These are phyloP conservation scores for Candida koratica DNA, from an alignment of 805 yeast species.

Conservation along the genomic window DNA sequence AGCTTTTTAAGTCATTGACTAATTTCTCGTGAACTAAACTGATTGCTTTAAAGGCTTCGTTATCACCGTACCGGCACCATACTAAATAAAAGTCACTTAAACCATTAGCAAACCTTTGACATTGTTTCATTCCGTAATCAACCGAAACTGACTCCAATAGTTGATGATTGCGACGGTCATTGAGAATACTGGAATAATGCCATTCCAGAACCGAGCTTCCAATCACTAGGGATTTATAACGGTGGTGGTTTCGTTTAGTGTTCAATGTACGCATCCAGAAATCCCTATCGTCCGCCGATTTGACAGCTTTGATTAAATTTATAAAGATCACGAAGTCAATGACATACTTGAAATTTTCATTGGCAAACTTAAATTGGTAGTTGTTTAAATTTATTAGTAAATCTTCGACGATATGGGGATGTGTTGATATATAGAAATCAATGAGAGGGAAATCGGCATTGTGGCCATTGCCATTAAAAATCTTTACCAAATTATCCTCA, in stretches of 20 bases:
- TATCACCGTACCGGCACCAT: neutral
- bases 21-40: constrained; percentile 11
- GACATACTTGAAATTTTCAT: constrained; percentile 24
- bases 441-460: constrained; percentile 8
- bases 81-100: constrained; percentile 10
- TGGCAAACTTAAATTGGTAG: constrained; percentile 15
- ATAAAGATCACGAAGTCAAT: constrained; percentile 22
- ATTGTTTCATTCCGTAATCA: constrained; percentile 11
- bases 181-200: constrained; percentile 28
- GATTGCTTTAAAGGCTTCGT: constrained; percentile 8
- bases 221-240: neutral
- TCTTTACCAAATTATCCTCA: constrained; percentile 12
- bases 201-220: constrained; percentile 16
- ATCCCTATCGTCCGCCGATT: constrained; percentile 17
- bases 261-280: constrained; percentile 21
- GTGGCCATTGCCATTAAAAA: constrained; percentile 10
- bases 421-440: constrained; percentile 5
- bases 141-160: constrained; percentile 12
- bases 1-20: constrained; percentile 9
- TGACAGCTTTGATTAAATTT: constrained; percentile 17
- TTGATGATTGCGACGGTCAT: constrained; percentile 16
- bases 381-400: constrained; percentile 7
- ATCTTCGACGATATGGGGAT: constrained; percentile 1
- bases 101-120: constrained; percentile 5
- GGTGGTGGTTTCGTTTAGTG: neutral